phyloP scores from a whole-genome alignment of 2,329 filamentous ascomycete species.

The Apiospora malaysiana region DNA sequence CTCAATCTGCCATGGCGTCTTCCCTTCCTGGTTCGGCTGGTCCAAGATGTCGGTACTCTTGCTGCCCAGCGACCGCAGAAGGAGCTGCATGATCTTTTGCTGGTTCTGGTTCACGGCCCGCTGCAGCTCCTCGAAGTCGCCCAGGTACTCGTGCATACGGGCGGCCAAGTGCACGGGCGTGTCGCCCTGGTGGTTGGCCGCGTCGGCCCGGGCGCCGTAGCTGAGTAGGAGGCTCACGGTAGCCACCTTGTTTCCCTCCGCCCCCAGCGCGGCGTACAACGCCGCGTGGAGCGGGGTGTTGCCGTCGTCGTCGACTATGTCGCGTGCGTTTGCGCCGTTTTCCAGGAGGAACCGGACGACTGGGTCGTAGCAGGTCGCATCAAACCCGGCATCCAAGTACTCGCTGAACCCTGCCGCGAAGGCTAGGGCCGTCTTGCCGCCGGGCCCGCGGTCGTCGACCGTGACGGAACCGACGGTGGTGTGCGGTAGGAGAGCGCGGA shows the following conservation, averaged over 20 bases:
- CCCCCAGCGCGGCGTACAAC: background rate
- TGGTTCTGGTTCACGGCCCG: background rate
- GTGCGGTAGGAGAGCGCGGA: background rate
- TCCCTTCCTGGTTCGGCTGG: background rate
- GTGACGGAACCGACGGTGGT: too few relatives aligned
- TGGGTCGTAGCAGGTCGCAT: background rate
- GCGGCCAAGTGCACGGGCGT: background rate
- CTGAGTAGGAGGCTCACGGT: background rate
- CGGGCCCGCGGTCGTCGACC: background rate
- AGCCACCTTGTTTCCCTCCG: background rate
- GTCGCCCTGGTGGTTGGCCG: background rate
- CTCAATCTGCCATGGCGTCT: background rate
- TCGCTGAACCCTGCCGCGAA: background rate
- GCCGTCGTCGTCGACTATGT: background rate
- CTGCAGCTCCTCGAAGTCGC: background rate
- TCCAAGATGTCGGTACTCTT: background rate
- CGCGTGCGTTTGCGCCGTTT: background rate
- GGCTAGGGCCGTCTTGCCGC: background rate
- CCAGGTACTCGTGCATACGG: background rate
- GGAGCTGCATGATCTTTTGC: background rate
- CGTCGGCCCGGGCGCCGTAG: background rate
- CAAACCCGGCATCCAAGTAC: accelerated
- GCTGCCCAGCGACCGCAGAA: background rate
- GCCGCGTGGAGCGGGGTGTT: background rate
- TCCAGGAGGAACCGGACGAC: background rate